Evolutionary conservation across 148 eudicot genomes (phyloP).

Genomic region (Spergularia bocconei): DNA sequence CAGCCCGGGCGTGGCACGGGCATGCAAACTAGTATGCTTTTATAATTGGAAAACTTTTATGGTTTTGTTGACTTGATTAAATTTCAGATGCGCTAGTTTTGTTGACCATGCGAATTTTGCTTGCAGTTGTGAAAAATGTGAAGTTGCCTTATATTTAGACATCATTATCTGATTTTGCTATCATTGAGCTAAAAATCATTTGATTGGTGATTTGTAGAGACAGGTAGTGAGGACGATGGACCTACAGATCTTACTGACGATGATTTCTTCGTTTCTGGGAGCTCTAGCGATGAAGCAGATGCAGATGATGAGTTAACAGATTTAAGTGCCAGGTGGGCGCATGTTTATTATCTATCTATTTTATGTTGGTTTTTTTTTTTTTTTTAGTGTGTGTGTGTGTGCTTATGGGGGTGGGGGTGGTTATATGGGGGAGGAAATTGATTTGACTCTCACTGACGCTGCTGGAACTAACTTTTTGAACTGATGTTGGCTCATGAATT

Average conservation of each 20-base stretch:
- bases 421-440: not conserved
- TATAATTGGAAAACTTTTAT: not conserved
- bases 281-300: slow-evolving; percentile 91
- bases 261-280: slow-evolving; percentile 75
- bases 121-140: not conserved
- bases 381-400: not conserved
- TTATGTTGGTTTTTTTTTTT: not conserved
- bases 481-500: not conserved
- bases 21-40: no score
- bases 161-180: not conserved
- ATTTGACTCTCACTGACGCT: not conserved
- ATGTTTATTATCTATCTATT: not conserved
- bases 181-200: not conserved
- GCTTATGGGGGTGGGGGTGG: no score
- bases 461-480: not conserved
- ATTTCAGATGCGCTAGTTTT: not conserved
- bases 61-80: not conserved
- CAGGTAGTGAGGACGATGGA: slow-evolving; percentile 98
- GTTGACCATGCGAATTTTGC: not conserved
- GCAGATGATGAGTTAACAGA: slow-evolving; percentile 98
- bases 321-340: slow-evolving; percentile 65
- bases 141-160: not conserved
- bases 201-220: slow-evolving; percentile 50
- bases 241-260: slow-evolving; percentile 78
- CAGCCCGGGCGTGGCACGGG: no score